phyloP scores from a whole-genome alignment of 345 rosid species.

The Cardiospermum halicacabum region DNA sequence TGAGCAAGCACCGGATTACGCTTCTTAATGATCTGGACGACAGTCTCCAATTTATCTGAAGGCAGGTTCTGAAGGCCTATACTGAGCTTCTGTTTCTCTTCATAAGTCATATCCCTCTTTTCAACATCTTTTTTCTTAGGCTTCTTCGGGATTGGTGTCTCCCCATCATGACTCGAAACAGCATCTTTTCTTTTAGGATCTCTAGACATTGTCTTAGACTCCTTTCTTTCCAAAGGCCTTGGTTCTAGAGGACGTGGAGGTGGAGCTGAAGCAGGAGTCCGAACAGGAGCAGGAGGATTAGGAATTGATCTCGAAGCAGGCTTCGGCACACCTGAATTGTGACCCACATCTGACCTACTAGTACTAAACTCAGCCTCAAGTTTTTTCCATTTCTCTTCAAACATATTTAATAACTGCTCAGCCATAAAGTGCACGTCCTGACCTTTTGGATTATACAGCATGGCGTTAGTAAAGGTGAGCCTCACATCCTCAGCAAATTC shows the following conservation, averaged over 20 bases:
- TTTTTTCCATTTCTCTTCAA: slow-evolving; percentile 63
- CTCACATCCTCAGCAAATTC: slow-evolving; percentile 85
- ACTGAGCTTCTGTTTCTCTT: slow-evolving; percentile 80
- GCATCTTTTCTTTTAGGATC: slow-evolving; percentile 25
- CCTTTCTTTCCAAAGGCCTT: slow-evolving; percentile 37
- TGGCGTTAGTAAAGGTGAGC: slow-evolving; percentile 78
- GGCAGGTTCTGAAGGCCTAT: slow-evolving; percentile 67
- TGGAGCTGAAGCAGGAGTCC: slow-evolving; percentile 10
- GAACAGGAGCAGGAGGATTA: slow-evolving; percentile 18
- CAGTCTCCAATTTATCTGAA: slow-evolving; percentile 60
- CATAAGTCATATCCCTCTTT: slow-evolving; percentile 65
- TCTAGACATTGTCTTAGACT: slow-evolving; percentile 33
- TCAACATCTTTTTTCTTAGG: slow-evolving; percentile 35
- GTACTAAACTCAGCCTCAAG: slow-evolving; percentile 37
- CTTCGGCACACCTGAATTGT: slow-evolving; percentile 20
- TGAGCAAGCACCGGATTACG: slow-evolving; percentile 61
- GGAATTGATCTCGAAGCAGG: slow-evolving; percentile 29
- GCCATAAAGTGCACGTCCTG: slow-evolving; percentile 86
- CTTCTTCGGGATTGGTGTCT: slow-evolving; percentile 33
- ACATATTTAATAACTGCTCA: slow-evolving; percentile 45
- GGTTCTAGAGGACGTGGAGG: slow-evolving; percentile 19
- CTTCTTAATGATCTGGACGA: slow-evolving; percentile 82
- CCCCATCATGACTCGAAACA: slow-evolving; percentile 21
- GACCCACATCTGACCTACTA: slow-evolving; percentile 24
- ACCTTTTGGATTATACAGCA: slow-evolving; percentile 75